These are phyloP conservation scores for Primulina eburnea DNA, from an alignment of 257 asterid genomes.

Conservation along the genomic window DNA sequence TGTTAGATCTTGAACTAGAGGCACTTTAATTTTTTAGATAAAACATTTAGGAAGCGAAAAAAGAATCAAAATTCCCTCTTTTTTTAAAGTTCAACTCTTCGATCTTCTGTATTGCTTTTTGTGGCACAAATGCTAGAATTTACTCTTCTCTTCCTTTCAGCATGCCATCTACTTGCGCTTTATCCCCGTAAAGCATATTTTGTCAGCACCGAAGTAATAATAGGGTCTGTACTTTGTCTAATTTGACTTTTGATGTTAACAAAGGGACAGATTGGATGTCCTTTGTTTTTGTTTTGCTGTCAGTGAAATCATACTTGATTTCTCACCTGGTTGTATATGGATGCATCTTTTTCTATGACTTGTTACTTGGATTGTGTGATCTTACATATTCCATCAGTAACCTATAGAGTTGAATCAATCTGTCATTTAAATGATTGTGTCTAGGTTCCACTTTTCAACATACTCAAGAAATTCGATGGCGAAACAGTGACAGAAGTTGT, in stretches of 20 bases:
- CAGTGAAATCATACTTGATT: not conserved
- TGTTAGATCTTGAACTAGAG: conserved; percentile 6
- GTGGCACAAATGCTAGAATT: conserved; percentile 7
- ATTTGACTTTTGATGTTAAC: conserved; percentile 1
- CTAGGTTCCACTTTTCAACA: conserved; percentile 96
- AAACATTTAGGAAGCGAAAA: conserved; percentile 6
- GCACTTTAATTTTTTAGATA: conserved; percentile 14
- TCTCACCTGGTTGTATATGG: not conserved
- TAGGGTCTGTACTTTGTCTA: not conserved
- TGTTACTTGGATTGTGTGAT: conserved; percentile 11
- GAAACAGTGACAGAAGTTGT: conserved; percentile 90
- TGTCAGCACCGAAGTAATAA: not conserved
- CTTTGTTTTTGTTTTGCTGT: not conserved
- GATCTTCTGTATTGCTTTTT: not conserved
- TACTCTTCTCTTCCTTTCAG: not conserved
- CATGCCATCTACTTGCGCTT: not conserved
- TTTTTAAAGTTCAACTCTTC: not conserved
- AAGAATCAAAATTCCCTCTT: not conserved
- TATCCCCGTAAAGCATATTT: not conserved
- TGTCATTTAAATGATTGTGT: conserved; percentile 22
- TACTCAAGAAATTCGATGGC: conserved; percentile 91
- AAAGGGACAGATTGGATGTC: not conserved
- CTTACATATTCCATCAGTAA: conserved; percentile 6
- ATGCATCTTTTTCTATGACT: conserved; percentile 11
- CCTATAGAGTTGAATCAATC: conserved; percentile 7